These are phyloP conservation scores for Iberis pinnata DNA, from an alignment of 345 rosid species.

Conservation along the genomic window DNA sequence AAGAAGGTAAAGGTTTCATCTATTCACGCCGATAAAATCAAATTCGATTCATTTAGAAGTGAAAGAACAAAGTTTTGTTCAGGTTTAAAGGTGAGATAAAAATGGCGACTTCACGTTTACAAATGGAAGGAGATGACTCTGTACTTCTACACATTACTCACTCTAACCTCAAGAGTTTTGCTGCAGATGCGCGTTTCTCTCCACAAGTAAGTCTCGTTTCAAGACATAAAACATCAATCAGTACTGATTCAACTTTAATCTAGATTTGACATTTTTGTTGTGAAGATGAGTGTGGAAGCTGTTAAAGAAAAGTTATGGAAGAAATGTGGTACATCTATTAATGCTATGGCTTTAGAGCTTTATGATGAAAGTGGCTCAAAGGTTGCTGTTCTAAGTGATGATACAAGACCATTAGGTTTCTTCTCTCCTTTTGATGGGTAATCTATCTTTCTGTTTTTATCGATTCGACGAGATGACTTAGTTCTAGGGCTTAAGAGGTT, in stretches of 20 bases:
- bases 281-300: constrained; percentile 59
- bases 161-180: constrained; percentile 67
- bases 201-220: constrained; percentile 48
- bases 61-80: constrained; percentile 3
- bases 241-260: neutral
- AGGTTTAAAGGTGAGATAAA: constrained; percentile 1
- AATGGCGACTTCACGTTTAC: constrained; percentile 39
- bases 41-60: neutral
- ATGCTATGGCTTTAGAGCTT: constrained; percentile 68
- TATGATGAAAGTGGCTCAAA: constrained; percentile 67
- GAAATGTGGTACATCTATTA: constrained; percentile 76
- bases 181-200: constrained; percentile 59
- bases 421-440: constrained; percentile 79
- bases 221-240: neutral
- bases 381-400: constrained; percentile 44
- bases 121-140: constrained; percentile 52
- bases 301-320: constrained; percentile 90
- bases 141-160: constrained; percentile 70
- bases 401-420: constrained; percentile 63
- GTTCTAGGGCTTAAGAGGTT: neutral
- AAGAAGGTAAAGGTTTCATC: neutral
- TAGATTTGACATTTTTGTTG: neutral
- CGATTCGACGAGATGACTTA: neutral
- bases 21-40: neutral
- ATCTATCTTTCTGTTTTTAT: constrained; percentile 5